phyloP scores from a whole-genome alignment of 2,329 filamentous ascomycete genomes.

The Zymoseptoria ardabiliae region DNA sequence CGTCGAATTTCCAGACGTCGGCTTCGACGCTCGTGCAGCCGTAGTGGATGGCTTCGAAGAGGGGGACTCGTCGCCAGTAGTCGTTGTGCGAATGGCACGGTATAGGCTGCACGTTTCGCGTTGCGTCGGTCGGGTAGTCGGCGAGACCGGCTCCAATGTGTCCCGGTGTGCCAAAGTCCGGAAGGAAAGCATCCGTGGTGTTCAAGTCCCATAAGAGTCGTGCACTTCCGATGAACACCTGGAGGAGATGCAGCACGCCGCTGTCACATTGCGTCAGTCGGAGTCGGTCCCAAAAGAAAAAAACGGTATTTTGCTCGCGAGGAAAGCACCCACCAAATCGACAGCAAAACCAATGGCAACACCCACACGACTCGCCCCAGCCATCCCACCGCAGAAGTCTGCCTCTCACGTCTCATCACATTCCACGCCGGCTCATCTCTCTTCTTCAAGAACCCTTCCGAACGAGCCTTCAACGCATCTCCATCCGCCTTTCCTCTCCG shows the following conservation, averaged over 20 bases:
- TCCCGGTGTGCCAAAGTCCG: slow-evolving; percentile 37
- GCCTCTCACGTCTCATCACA: not conserved
- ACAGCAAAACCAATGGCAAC: slow-evolving; percentile 9
- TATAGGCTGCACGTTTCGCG: slow-evolving; percentile 43
- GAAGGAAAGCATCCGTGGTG: slow-evolving; percentile 24
- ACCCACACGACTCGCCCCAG: not conserved
- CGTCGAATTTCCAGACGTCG: slow-evolving; percentile 57
- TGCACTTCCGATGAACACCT: slow-evolving; percentile 32
- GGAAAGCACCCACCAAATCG: slow-evolving; percentile 14
- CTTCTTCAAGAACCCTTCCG: not conserved
- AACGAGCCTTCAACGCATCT: not conserved
- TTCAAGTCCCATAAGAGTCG: slow-evolving; percentile 33
- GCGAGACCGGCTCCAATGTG: slow-evolving; percentile 30
- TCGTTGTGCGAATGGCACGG: slow-evolving; percentile 64
- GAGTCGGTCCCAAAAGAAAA: not conserved
- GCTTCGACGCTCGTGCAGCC: slow-evolving; percentile 61
- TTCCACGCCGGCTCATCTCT: not conserved
- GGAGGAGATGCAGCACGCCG: slow-evolving; percentile 36
- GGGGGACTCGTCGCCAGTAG: slow-evolving; percentile 57
- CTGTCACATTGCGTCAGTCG: slow-evolving; percentile 23
- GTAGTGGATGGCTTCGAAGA: slow-evolving; percentile 52
- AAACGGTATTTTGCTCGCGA: not conserved
- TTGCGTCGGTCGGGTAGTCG: slow-evolving; percentile 34
- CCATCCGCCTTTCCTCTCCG: not conserved
- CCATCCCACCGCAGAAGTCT: not conserved